Base-by-base conservation (phyloP, 495 filamentous ascomycete genomes). In the Neurospora tetraspora region DNA sequence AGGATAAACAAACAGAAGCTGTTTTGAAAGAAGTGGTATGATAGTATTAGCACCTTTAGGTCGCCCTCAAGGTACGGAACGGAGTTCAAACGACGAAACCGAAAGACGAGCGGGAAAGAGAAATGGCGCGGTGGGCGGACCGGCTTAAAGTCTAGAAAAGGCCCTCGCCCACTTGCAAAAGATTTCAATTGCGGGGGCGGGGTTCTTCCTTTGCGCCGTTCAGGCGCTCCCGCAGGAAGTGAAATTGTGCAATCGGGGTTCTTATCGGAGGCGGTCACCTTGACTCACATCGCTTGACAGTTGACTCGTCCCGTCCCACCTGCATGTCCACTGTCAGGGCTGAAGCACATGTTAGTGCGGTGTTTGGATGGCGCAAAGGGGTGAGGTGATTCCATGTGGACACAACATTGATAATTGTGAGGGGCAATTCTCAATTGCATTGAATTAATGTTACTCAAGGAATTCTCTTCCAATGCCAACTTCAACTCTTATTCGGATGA, bases 131-230 rank as follows among this genome's bases (percentile, higher is more conserved):
- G 53, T 34, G 53, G 53, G 53, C 53, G 53, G 53, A 34, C 53
- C 53, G 53, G 53, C 53, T 61, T 61, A 34, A 53, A 59, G 23
- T 59, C 47, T 59, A 61, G 53, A 61, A 61, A 72, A 39, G 37
- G 34, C 39, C 45, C 69, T 73, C 39, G 39, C 23, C 40, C 61
- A 16, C 43, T 23, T 37, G 70, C n/a, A 73, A 68, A 70, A 74
- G 72, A 73, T 73, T 74, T 73, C 71, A 73, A 36, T 61, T 69
- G 73, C 71, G 73, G 73, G 73, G 73, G 71, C 68, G 73, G 73
- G 73, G 73, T 72, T 65, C 36, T 40, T 69, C 38, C 39, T 69
- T 61, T 23, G 43, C 45, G 47, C 47, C 11, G 23, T 61, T 61
- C 10, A 59, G 47, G 47, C 47, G 47, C 47, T 59, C 47, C 16